Evolutionary conservation across 306 rosid genomes (phyloP), one percentile per base, ranked within the genome.

Genomic region (Glycine latifolia): DNA sequence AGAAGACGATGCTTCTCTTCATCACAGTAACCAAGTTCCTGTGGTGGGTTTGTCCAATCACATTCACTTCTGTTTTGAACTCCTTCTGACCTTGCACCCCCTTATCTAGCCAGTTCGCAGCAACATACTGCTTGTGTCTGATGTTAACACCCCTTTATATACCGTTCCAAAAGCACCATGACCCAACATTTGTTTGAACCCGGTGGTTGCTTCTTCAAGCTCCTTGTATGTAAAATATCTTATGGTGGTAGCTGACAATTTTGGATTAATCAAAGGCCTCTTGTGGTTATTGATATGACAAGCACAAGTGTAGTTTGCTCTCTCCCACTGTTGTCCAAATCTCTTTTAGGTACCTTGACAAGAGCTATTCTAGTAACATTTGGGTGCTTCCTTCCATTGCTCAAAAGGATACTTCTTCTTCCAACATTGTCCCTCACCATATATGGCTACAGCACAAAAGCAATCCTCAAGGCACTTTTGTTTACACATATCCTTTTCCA

Each of bases 91-190:
- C 87, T 78, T 88, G 55, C 5, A 77, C 75, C 16, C 53, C n/a
- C 31, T 73, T 75, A 0, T 86, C 87, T 8, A 88, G 61, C 66
- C 77, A 75, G 26, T 90, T 88, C 3, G 88, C 86, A 13, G 91
- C 93, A 16, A 90, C 82, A 46, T 39, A 61, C 47, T 85, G 44
- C 53, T 80, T 0, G 79, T 35, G 20, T 67, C 39, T 15, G 75
- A 80, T 75, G 65, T 13, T 3, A 75, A 54, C 16, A 80, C 85
- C 71, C 85, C 85, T 80, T 80, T 85, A 49, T 85, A 80, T 0
- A 80, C 82, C 1, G 65, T 58, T 63, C 85, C 82, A n/a, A 75
- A 80, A 80, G 82, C 62, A 50, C 84, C 82, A 41, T 33, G 53
- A 15, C 82, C 84, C 56, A 79, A 3, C 35, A 14, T 50, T 60